These are phyloP conservation scores for Suhomyces sp. DNA, from an alignment of 805 yeast species.

Conservation along the genomic window DNA sequence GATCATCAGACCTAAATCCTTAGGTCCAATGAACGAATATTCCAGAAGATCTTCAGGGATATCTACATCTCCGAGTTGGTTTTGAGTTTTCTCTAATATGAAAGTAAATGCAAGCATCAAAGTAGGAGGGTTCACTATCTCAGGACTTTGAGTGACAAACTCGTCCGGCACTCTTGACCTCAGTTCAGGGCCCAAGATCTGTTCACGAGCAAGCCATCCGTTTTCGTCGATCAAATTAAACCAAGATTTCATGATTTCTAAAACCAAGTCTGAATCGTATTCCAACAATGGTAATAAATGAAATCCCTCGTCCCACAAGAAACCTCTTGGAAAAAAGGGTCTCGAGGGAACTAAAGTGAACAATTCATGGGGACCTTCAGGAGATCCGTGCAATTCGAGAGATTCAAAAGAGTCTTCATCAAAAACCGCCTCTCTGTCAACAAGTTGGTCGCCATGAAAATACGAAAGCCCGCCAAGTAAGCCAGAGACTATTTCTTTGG, in stretches of 20 bases:
- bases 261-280: conserved; percentile 77
- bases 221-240: conserved; percentile 77
- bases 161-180: conserved; percentile 82
- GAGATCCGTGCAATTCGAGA: conserved; percentile 48
- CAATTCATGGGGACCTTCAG: conserved; percentile 75
- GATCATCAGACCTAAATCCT: conserved; percentile 49
- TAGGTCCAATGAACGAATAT: conserved; percentile 7
- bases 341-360: conserved; percentile 88
- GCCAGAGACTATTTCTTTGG: conserved; percentile 76
- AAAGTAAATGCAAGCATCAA: conserved; percentile 69
- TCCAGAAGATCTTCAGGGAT: conserved; percentile 23
- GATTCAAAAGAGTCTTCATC: conserved; percentile 70
- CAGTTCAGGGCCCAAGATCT: conserved; percentile 87
- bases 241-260: conserved; percentile 86
- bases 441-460: conserved; percentile 77
- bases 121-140: conserved; percentile 95
- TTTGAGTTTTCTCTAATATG: conserved; percentile 38
- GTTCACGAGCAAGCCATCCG: conserved; percentile 98
- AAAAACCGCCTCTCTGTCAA: conserved; percentile 66
- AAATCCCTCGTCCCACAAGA: conserved; percentile 98
- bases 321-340: conserved; percentile 93
- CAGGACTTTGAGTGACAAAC: conserved; percentile 82
- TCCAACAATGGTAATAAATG: conserved; percentile 79
- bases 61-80: conserved; percentile 22
- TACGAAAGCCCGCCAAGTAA: conserved; percentile 88